Evolutionary conservation across 768 basidiomycete genomes (phyloP), one percentile per base, ranked within the genome.

Genomic region (Lactarius trivialis): DNA sequence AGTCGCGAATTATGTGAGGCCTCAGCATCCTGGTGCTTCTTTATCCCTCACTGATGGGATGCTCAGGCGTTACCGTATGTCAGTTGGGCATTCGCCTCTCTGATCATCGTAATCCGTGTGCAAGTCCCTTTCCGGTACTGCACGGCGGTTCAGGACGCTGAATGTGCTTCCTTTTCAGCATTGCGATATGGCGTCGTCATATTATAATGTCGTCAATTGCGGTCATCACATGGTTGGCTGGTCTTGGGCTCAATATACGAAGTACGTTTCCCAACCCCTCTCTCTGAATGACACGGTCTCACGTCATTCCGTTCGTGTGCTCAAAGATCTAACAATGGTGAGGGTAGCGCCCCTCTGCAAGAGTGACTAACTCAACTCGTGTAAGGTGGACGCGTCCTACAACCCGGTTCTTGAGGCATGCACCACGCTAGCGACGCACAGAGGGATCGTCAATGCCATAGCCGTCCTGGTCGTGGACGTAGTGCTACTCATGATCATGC

Each of bases 101-200:
- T 30, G n/a, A 56, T 56, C 32, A 56, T 56, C 28, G 39, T 43
- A 7, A 28, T 56, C 39, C 55, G 55, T 2, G 28, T 56, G 55
- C 30, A 56, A 56, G 55, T 56, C 19, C 19, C 4, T 30, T 28
- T 30, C 39, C 30, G n/a, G 19, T 14, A 43, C 28, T 14, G 19
- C 28, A 41, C 26, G 17, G 8, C 45, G 5, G 7, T 12, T 21
- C n/a, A 12, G 19, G 9, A 14, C n/a, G 11, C 39, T 56, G 39
- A 41, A 11, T 11, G 2, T 11, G 11, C 28, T 24, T 21, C n/a
- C 36, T n/a, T n/a, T 24, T 14, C n/a, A 54, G 53, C 9, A 37
- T 36, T n/a, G 53, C 53, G 33, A 54, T 54, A 33, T 54, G 32
- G 53, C 14, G 34, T 24, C 19, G n/a, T n/a, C 3, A 54, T n/a